Evolutionary conservation across 345 rosid species (phyloP).

Genomic region (Pistacia atlantica): DNA sequence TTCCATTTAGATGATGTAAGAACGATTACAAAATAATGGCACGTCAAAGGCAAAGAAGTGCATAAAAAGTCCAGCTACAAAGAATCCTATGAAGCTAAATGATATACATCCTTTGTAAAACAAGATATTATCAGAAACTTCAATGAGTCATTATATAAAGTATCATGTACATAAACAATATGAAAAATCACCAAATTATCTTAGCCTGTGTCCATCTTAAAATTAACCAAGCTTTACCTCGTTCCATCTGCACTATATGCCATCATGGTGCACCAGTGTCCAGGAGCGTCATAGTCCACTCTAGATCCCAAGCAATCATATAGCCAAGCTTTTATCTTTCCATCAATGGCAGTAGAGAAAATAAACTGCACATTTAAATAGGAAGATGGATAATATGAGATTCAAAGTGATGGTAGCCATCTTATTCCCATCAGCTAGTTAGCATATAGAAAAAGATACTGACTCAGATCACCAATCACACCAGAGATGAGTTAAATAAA

Average conservation of each 20-base stretch:
- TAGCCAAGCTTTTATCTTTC: slow-evolving; percentile 90
- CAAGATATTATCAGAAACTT: not conserved
- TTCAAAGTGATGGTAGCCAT: not conserved
- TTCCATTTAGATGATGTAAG: not conserved
- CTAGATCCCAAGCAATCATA: slow-evolving; percentile 78
- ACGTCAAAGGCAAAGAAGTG: not conserved
- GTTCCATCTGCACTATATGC: slow-evolving; percentile 87
- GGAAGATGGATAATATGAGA: not conserved
- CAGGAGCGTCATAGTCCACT: slow-evolving; percentile 93
- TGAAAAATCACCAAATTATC: not conserved
- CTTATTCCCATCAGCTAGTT: too few species aligned
- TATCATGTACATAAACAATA: not conserved
- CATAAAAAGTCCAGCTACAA: not conserved
- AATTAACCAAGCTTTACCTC: slow-evolving; percentile 43
- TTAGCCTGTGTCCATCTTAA: not conserved
- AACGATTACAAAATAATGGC: not conserved
- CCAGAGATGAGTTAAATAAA: too few species aligned
- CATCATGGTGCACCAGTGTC: slow-evolving; percentile 79
- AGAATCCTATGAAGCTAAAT: not conserved
- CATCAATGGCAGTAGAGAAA: slow-evolving; percentile 85
- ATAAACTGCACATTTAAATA: slow-evolving; percentile 55
- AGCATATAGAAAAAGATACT: too few species aligned
- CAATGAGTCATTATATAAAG: not conserved
- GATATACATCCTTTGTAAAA: not conserved
- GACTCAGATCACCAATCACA: not conserved